Evolutionary conservation across 2,329 filamentous ascomycete genomes (phyloP).

Genomic region (Lachnellula suecica): DNA sequence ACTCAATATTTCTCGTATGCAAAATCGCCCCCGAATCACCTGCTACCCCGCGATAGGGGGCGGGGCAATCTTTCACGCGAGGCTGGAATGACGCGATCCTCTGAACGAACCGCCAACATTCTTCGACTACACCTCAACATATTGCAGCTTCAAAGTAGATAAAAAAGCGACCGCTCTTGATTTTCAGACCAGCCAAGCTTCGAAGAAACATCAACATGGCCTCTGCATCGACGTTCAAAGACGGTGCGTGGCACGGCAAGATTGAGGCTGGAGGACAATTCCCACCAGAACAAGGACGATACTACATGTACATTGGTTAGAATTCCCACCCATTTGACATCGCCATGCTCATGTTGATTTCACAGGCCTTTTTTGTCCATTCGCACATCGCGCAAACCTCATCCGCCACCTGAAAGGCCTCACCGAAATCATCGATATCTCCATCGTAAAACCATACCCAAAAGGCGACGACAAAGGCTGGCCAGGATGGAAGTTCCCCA

Average conservation of each 20-base stretch:
- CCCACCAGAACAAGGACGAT: slow-evolving; percentile 77
- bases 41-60: no score
- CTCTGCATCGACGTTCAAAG: slow-evolving; percentile 20
- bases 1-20: no score
- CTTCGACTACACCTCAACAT: no score
- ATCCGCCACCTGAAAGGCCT: slow-evolving; percentile 87
- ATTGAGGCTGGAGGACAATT: slow-evolving; percentile 39
- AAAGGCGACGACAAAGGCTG: slow-evolving; percentile 64
- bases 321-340: slow-evolving; percentile 5
- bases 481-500: slow-evolving; percentile 67
- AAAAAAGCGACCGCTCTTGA: no score
- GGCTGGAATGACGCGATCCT: no score
- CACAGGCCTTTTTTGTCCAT: slow-evolving; percentile 50
- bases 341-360: not conserved
- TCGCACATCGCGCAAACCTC: slow-evolving; percentile 77
- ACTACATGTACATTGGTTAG: slow-evolving; percentile 85
- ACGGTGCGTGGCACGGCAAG: slow-evolving; percentile 26
- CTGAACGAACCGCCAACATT: no score
- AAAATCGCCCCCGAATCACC: no score
- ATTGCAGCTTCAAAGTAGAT: no score
- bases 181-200: no score
- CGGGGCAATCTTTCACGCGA: no score
- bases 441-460: slow-evolving; percentile 54
- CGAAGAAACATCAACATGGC: slow-evolving; percentile 9
- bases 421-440: slow-evolving; percentile 68